phyloP scores from a whole-genome alignment of 257 asterid species.

The Solanum chilense region DNA sequence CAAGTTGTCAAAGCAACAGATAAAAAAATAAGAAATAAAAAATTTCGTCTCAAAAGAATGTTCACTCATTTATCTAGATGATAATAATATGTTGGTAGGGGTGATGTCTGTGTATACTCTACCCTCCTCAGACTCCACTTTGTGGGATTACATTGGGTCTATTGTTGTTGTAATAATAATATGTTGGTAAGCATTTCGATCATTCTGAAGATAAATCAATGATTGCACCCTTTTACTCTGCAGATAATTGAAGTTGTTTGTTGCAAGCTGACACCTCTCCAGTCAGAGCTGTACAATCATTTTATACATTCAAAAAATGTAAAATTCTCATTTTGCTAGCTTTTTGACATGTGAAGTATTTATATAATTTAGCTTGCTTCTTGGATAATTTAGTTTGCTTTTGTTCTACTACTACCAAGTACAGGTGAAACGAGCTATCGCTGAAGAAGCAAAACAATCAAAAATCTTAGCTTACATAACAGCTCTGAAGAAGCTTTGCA shows the following conservation, averaged over 20 bases:
- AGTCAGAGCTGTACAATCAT: conserved; percentile 71
- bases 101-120: neutral
- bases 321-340: conserved; percentile 7
- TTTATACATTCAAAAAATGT: conserved; percentile 96
- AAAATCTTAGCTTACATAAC: conserved; percentile 92
- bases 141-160: neutral
- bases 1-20: neutral
- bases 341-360: neutral
- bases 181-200: neutral
- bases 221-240: neutral
- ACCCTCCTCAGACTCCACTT: neutral
- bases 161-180: neutral
- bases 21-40: neutral
- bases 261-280: conserved; percentile 92
- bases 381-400: neutral
- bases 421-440: conserved; percentile 87
- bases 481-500: conserved; percentile 95
- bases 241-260: conserved; percentile 93
- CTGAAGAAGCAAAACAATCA: conserved; percentile 67
- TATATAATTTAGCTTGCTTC: conserved; percentile 1
- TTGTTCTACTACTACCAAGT: conserved; percentile 5
- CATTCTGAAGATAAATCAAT: neutral
- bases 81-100: neutral
- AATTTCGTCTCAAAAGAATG: neutral
- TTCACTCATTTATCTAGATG: neutral